Evolutionary conservation across 2,329 filamentous ascomycete species (phyloP), one percentile per base, ranked within the genome.

Genomic region (Calonectria ilicicola): DNA sequence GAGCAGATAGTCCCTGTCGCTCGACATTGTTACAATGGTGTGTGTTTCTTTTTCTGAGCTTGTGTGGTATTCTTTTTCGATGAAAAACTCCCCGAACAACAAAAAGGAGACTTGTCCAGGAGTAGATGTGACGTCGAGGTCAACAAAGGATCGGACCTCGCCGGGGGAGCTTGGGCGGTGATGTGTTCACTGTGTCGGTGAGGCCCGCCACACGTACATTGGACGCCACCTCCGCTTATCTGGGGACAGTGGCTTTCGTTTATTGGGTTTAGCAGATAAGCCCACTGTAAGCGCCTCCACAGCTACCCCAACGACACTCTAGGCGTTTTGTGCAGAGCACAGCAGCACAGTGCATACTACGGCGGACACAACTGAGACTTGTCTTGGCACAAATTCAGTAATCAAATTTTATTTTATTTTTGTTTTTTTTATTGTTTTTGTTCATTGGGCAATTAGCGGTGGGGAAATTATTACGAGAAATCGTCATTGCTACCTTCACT

Each of bases 1-100:
- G 3, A 83, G 79, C 2, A 86, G 78, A 70, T 86, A 84, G 8
- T 83, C 56, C 60, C 72, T 74, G 75, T 79, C 68, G 62, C 21
- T 63, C 5, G 27, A 17, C 66, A 68, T 68, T 29, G n/a, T 68
- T 38, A 27, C 19, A n/a, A 26, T 19, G 21, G 35, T n/a, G n/a
- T 29, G 4, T 40, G 42, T n/a, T 44, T 12, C 35, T 10, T 42
- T 27, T 21, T 6, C 8, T 7, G 29, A 8, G 14, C 6, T 21
- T 17, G 23, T 44, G 40, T 23, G 32, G n/a, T n/a, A n/a, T n/a
- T n/a, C n/a, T n/a, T n/a, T 5, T 29, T 29, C 23, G 10, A 2
- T 19, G 3, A 29, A 10, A 10, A 32, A n/a, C n/a, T 32, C 19
- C 17, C 15, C 8, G 27, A 12, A 21, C 9, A 58, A n/a, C 7